phyloP scores from a whole-genome alignment of 2,329 filamentous ascomycete species.

The Colletotrichum sp. region DNA sequence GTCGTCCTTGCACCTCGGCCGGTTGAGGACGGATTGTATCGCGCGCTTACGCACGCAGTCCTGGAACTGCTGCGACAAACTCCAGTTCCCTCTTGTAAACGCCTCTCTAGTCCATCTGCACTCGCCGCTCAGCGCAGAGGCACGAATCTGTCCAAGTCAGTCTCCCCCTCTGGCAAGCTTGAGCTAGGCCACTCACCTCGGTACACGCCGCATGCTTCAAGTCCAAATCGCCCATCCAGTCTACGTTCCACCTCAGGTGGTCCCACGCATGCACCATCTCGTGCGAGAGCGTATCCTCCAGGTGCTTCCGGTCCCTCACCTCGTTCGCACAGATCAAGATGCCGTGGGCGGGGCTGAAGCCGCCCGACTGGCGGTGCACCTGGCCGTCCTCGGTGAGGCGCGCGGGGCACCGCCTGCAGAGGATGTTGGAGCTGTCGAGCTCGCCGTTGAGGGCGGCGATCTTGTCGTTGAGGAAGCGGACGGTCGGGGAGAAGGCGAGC shows the following conservation, averaged over 20 bases:
- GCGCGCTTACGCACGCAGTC: slow-evolving; percentile 87
- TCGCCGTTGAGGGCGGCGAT: slow-evolving; percentile 79
- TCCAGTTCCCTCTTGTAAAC: slow-evolving; percentile 84
- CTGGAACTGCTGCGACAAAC: slow-evolving; percentile 90
- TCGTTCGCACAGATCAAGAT: slow-evolving; percentile 95
- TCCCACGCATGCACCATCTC: slow-evolving; percentile 99
- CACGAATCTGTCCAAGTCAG: slow-evolving; percentile 72
- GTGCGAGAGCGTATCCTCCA: slow-evolving; percentile 94
- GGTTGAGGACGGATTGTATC: slow-evolving; percentile 76
- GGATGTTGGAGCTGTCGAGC: slow-evolving; percentile 76
- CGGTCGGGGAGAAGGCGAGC: slow-evolving; percentile 81
- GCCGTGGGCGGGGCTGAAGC: slow-evolving; percentile 85
- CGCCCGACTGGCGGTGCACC: slow-evolving; percentile 73
- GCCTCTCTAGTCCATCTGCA: slow-evolving; percentile 90
- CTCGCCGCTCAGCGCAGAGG: slow-evolving; percentile 90
- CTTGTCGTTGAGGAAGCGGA: slow-evolving; percentile 86
- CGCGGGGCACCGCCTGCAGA: slow-evolving; percentile 78
- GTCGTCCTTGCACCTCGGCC: slow-evolving; percentile 84
- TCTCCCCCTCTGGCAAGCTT: no score
- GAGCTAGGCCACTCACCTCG: slow-evolving; percentile 63
- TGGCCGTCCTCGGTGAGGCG: slow-evolving; percentile 61
- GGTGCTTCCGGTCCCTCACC: slow-evolving; percentile 76
- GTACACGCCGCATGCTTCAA: slow-evolving; percentile 91
- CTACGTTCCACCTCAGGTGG: slow-evolving; percentile 87
- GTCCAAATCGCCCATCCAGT: slow-evolving; percentile 73